Conservation (phyloP, 768 basidiomycete genomes). For the Boletus barrowsii region DNA sequence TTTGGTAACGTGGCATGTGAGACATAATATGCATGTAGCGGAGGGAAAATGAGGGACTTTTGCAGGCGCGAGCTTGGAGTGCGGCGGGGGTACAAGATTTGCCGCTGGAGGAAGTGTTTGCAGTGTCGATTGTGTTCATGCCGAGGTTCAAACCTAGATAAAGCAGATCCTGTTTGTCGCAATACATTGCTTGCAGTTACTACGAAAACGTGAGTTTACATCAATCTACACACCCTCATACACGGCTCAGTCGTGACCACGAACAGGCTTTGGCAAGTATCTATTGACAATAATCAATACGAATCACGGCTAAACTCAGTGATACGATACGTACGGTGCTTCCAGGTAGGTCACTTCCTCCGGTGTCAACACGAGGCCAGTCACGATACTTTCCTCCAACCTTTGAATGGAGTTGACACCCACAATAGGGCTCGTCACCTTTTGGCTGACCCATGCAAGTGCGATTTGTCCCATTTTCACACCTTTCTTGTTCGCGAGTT, state of each 20-base stretch:
- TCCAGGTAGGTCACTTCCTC: constrained; percentile 32
- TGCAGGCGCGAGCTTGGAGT: neutral
- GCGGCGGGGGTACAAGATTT: constrained; percentile 24
- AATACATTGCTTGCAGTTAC: too few relatives aligned
- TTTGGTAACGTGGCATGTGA: constrained; percentile 31
- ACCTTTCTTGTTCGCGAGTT: constrained; percentile 37
- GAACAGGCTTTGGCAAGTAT: constrained; percentile 16
- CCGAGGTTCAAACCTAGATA: constrained; percentile 26
- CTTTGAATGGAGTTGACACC: constrained; percentile 35
- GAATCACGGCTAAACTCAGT: neutral
- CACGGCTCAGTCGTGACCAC: constrained; percentile 9
- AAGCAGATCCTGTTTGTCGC: too few relatives aligned
- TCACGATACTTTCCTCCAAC: constrained; percentile 30
- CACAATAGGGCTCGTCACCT: constrained; percentile 44
- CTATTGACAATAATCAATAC: constrained; percentile 10
- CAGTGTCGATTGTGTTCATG: constrained; percentile 40
- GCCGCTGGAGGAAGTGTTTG: constrained; percentile 37
- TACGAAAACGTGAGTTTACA: too few relatives aligned
- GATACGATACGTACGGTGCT: constrained; percentile 20
- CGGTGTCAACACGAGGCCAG: constrained; percentile 19
- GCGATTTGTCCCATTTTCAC: constrained; percentile 46
- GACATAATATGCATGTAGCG: constrained; percentile 11
- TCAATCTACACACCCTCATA: neutral
- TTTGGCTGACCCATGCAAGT: constrained; percentile 39
- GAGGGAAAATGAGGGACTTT: too few relatives aligned